These are phyloP conservation scores for Selenicereus undatus DNA, from an alignment of 148 eudicot genomes.

Conservation along the genomic window DNA sequence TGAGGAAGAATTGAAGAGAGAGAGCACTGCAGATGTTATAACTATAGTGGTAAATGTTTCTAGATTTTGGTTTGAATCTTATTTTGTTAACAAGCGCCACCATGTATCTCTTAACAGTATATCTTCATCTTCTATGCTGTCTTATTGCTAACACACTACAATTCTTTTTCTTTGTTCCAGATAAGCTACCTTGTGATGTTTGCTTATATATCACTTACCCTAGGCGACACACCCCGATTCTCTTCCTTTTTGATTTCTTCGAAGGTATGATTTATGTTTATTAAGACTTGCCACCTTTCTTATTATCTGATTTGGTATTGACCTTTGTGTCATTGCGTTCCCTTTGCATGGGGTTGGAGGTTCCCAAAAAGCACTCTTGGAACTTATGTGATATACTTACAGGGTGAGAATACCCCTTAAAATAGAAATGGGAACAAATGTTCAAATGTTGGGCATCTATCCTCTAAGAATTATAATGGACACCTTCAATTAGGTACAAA, in stretches of 20 bases:
- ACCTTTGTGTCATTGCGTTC: background rate
- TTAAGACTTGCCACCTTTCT: background rate
- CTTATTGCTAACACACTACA: constrained; percentile 2
- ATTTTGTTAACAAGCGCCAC: background rate
- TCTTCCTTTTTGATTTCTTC: constrained; percentile 70
- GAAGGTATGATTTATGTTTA: constrained; percentile 52
- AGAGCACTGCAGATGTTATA: constrained; percentile 95
- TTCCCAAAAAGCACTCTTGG: background rate
- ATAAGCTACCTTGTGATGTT: constrained; percentile 99
- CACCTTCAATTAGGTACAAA: background rate
- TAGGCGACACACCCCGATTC: constrained; percentile 76
- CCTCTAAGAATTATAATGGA: background rate
- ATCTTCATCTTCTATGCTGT: background rate
- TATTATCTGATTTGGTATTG: background rate
- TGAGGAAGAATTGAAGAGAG: constrained; percentile 97
- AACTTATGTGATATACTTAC: background rate
- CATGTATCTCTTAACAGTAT: background rate
- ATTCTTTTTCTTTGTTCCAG: constrained; percentile 40
- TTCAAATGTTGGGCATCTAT: background rate
- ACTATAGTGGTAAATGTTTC: constrained; percentile 66
- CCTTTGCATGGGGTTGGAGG: background rate
- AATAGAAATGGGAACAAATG: background rate
- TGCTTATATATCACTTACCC: constrained; percentile 98
- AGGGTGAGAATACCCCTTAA: background rate
- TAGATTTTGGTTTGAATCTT: background rate